Base-by-base conservation (phyloP, 192 early-diverging fungal species). In the Backusella macrospora region DNA sequence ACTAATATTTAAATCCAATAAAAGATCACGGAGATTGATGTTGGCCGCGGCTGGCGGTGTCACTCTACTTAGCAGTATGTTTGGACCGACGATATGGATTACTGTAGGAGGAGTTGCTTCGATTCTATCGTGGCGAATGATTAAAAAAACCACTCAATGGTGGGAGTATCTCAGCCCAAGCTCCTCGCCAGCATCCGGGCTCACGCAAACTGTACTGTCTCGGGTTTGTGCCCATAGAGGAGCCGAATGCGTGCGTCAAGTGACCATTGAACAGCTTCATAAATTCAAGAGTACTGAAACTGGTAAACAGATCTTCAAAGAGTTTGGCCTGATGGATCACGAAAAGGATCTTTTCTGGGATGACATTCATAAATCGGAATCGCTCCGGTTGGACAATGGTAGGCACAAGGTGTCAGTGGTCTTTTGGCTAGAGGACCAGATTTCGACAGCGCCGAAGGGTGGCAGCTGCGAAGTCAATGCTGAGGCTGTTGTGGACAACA, bases 201-300 rank as follows among this genome's bases (percentile, higher is more conserved):
- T 63, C 37, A 5, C 21, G 14, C 42, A 39, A 23, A 55, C 55
- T 21, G 8, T 48, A 10, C 29, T 68, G 40, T 48, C 64, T 2
- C 42, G 72, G 14, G 59, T 72, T 14, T 65, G 76, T 8, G 43
- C 34, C 5, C 76, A 77, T 23, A 63, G 70, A 38, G 76, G 70
- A 15, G 76, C 46, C 15, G 76, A 77, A 26, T n/a, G 65, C 4
- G 76, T 77, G 6, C 76, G 70, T 21, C 6, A 48, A 13, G 10
- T 67, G 8, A 42, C 70, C 4, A 72, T 77, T 38, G 13, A 71
- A 12, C 38, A 52, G 4, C 38, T 77, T 37, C 44, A 42, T 15
- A 23, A 65, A 26, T 68, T 29, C 21, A 45, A 68, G 15, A 68
- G 26, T 21, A 68, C 67, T 14, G 42, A 68, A 15, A 21, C 43